phyloP scores from a whole-genome alignment of 768 basidiomycete species.

The Auricularia cornea region DNA sequence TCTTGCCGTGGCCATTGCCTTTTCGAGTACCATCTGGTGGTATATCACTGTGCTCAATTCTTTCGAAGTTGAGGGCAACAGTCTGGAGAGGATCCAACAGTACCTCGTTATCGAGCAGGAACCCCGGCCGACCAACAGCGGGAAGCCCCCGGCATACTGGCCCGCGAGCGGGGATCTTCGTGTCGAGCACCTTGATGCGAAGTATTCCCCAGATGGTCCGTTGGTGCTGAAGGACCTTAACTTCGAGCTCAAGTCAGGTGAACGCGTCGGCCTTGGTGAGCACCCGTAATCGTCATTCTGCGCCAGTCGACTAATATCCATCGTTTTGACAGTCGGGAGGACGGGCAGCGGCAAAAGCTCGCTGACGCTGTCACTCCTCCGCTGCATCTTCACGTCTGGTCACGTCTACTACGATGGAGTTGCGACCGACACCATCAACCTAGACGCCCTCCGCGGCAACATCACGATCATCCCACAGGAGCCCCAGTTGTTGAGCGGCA shows the following conservation, averaged over 20 bases:
- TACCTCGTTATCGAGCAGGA: constrained; percentile 31
- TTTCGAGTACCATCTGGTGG: constrained; percentile 16
- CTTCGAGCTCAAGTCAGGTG: constrained; percentile 33
- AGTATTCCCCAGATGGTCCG: constrained; percentile 27
- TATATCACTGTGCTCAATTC: constrained; percentile 36
- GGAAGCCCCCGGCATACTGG: constrained; percentile 34
- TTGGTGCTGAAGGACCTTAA: constrained; percentile 27
- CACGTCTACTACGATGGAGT: constrained; percentile 23
- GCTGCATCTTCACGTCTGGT: constrained; percentile 20
- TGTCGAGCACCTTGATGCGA: constrained; percentile 26
- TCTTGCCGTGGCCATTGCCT: background rate
- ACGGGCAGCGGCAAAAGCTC: constrained; percentile 19
- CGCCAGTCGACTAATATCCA: background rate
- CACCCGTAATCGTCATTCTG: background rate
- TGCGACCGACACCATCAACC: constrained; percentile 34
- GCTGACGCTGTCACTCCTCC: constrained; percentile 24
- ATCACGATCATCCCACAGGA: constrained; percentile 48
- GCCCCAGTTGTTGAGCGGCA: constrained; percentile 8
- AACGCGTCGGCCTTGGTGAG: constrained; percentile 34
- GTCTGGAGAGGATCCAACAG: constrained; percentile 24
- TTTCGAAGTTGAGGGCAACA: constrained; percentile 34
- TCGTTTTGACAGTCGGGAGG: constrained; percentile 12
- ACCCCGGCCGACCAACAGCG: constrained; percentile 14
- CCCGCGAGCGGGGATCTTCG: constrained; percentile 28
- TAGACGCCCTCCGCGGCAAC: constrained; percentile 46